Conservation (phyloP, 1,284 basidiomycete species). For the Violaceomyces palustris region DNA sequence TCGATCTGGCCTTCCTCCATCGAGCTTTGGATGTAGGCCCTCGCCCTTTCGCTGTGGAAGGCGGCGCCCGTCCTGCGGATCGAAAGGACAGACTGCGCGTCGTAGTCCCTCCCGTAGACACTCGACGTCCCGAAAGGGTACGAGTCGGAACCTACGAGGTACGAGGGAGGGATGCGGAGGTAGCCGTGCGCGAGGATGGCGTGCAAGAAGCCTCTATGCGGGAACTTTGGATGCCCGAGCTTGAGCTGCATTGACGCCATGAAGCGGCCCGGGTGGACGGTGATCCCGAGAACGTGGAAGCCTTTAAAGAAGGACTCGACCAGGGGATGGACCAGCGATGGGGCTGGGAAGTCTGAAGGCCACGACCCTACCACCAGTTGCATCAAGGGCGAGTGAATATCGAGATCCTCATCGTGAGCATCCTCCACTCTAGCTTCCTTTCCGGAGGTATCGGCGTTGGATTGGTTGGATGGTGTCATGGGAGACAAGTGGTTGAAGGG, state of each 20-base stretch:
- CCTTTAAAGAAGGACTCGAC: no score
- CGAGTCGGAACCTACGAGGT: no score
- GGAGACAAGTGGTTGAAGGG: no score
- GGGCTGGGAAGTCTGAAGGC: constrained; percentile 39
- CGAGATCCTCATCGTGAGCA: no score
- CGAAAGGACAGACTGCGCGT: no score
- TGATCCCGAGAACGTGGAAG: no score
- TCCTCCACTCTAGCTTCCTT: no score
- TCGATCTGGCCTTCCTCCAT: constrained; percentile 20
- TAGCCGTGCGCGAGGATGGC: constrained; percentile 34
- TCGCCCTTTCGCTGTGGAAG: constrained; percentile 32
- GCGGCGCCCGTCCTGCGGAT: constrained; percentile 21
- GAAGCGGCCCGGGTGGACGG: constrained; percentile 32
- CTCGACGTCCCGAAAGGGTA: no score
- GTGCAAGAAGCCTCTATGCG: constrained; percentile 29
- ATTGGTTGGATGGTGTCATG: no score
- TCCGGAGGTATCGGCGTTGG: no score
- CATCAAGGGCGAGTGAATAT: constrained; percentile 16
- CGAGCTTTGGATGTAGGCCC: constrained; percentile 11
- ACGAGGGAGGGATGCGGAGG: no score
- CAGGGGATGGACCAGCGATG: constrained; percentile 29
- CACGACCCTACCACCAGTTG: constrained; percentile 37
- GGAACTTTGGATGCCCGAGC: constrained; percentile 30
- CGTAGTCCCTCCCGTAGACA: no score
- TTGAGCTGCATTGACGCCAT: constrained; percentile 27